These are phyloP conservation scores for Blakeslea trispora DNA, from an alignment of 371 early-diverging fungal genomes.

Conservation along the genomic window DNA sequence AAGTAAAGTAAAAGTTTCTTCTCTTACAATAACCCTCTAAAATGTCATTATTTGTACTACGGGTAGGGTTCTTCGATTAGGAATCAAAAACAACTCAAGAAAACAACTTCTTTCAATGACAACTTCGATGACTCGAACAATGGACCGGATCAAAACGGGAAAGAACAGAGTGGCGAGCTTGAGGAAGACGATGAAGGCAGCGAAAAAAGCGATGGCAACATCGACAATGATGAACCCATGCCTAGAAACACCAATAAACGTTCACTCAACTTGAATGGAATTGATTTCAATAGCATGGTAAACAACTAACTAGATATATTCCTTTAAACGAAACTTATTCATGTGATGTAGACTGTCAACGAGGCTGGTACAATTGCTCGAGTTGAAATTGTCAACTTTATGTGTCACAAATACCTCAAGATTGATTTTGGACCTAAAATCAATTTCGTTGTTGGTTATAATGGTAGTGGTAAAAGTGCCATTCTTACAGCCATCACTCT, in stretches of 20 bases:
- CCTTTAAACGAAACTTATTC: background rate
- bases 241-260: background rate
- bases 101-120: background rate
- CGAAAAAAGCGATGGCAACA: slow-evolving; percentile 5
- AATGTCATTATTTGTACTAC: background rate
- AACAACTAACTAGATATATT: background rate
- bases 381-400: slow-evolving; percentile 87
- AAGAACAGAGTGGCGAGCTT: slow-evolving; percentile 4
- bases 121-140: too few species aligned
- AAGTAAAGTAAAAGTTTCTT: too few species aligned
- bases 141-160: background rate
- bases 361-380: slow-evolving; percentile 77
- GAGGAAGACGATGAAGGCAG: slow-evolving; percentile 11
- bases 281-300: slow-evolving; percentile 10
- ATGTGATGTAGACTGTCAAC: slow-evolving; percentile 21
- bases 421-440: slow-evolving; percentile 85
- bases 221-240: background rate
- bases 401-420: slow-evolving; percentile 87
- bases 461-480: slow-evolving; percentile 97
- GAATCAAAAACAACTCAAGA: background rate
- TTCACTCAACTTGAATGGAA: background rate
- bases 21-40: too few species aligned
- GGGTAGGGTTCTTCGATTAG: background rate
- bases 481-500: slow-evolving; percentile 90
- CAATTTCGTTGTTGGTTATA: slow-evolving; percentile 96